Evolutionary conservation across 768 basidiomycete genomes (phyloP).

Genomic region (Amanita polypyramis): DNA sequence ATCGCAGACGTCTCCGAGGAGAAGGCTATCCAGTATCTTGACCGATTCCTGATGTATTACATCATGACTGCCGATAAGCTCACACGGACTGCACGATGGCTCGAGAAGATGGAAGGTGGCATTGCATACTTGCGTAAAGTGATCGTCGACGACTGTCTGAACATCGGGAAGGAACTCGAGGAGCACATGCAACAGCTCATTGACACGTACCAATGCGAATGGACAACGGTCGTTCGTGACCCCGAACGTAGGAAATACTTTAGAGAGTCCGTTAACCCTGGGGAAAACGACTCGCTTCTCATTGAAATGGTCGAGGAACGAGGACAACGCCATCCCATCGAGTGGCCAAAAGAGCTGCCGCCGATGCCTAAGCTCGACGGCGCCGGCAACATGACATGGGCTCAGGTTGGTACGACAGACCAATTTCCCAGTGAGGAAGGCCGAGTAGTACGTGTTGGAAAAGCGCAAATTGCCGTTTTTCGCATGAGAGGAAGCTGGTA

Average conservation of each 20-base stretch:
- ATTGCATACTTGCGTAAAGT: slow-evolving; percentile 57
- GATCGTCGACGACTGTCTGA: slow-evolving; percentile 59
- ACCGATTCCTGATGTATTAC: slow-evolving; percentile 59
- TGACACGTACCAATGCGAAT: slow-evolving; percentile 58
- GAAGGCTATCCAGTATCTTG: slow-evolving; percentile 48
- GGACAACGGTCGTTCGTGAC: slow-evolving; percentile 49
- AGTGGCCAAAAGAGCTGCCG: slow-evolving; percentile 54
- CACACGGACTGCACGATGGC: slow-evolving; percentile 64
- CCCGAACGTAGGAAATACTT: slow-evolving; percentile 11
- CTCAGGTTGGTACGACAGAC: slow-evolving; percentile 5
- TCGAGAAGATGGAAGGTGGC: slow-evolving; percentile 60
- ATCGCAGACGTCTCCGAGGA: slow-evolving; percentile 55
- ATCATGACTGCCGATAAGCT: slow-evolving; percentile 66
- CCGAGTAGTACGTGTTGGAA: slow-evolving; percentile 48
- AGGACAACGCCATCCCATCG: slow-evolving; percentile 51
- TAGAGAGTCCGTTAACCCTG: slow-evolving; percentile 46
- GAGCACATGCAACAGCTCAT: slow-evolving; percentile 55
- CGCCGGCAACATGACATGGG: slow-evolving; percentile 12
- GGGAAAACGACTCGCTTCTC: slow-evolving; percentile 29
- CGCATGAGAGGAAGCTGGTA: slow-evolving; percentile 48
- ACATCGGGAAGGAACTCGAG: slow-evolving; percentile 63
- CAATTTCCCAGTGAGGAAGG: slow-evolving; percentile 7
- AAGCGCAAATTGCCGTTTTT: slow-evolving; percentile 61
- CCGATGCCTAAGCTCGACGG: slow-evolving; percentile 27
- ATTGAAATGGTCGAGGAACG: slow-evolving; percentile 47